Percentiles rank a stretch among this genome's conserved stretches.
Conservation (phyloP, 2,329 filamentous ascomycete genomes). For the Amphichorda felina region DNA sequence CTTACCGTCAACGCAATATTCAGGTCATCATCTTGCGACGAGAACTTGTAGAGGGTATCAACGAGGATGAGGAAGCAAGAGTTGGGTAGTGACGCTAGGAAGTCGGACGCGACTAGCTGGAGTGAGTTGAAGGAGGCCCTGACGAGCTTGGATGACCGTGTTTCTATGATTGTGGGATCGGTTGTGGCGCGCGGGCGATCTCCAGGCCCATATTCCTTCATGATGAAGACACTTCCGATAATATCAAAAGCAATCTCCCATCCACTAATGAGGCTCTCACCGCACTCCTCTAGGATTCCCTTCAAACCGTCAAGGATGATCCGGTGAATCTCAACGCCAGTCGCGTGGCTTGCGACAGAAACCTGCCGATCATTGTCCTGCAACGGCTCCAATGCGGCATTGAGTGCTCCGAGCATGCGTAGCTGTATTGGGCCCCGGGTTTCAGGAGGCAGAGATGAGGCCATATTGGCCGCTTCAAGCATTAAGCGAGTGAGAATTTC, state of each 20-base stretch:
- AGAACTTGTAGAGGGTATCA: slow-evolving; percentile 81
- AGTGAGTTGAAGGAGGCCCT: slow-evolving; percentile 80
- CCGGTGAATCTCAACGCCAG: slow-evolving; percentile 70
- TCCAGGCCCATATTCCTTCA: slow-evolving; percentile 19
- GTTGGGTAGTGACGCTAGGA: slow-evolving; percentile 61
- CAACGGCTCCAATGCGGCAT: slow-evolving; percentile 43
- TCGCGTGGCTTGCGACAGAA: slow-evolving; percentile 46
- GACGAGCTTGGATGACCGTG: slow-evolving; percentile 62
- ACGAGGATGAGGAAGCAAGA: slow-evolving; percentile 67
- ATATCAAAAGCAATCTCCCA: slow-evolving; percentile 83
- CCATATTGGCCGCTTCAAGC: slow-evolving; percentile 44
- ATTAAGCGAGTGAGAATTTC: slow-evolving; percentile 50
- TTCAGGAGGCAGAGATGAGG: slow-evolving; percentile 37
- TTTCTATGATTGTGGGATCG: slow-evolving; percentile 27
- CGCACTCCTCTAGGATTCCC: slow-evolving; percentile 74
- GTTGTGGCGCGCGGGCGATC: slow-evolving; percentile 13
- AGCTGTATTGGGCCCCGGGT: slow-evolving; percentile 52
- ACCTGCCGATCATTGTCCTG: slow-evolving; percentile 40
- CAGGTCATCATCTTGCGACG: slow-evolving; percentile 78
- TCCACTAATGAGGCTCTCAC: slow-evolving; percentile 69
- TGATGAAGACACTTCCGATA: slow-evolving; percentile 68
- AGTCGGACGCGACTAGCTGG: slow-evolving; percentile 91
- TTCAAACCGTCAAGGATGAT: slow-evolving; percentile 71
- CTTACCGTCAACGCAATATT: slow-evolving; percentile 86
- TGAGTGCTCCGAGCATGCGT: slow-evolving; percentile 57